A percentile compares a stretch with the other conserved stretches of the same genome.
Conservation (phyloP, 257 asterid species). For the Pogostemon cablin region DNA sequence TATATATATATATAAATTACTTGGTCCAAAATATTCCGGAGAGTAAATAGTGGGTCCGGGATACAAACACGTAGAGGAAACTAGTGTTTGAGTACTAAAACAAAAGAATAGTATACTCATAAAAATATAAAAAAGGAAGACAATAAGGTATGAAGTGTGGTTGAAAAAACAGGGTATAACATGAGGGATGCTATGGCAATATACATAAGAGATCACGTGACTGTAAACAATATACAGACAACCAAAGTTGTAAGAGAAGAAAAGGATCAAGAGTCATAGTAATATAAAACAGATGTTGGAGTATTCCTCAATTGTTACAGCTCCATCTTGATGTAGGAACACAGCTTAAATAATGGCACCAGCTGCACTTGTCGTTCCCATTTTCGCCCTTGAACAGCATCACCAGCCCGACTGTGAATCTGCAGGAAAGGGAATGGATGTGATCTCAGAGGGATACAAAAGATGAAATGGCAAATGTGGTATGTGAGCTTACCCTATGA, state of each 20-base stretch:
- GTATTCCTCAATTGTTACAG: conserved; percentile 49
- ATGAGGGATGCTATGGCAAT: conserved; percentile 20
- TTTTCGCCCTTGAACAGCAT: conserved; percentile 78
- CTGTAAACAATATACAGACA: conserved; percentile 20
- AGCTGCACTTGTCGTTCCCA: conserved; percentile 69
- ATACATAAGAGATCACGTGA: conserved; percentile 29
- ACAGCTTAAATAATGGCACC: conserved; percentile 96
- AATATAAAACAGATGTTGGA: too few species aligned
- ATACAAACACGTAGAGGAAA: too few species aligned
- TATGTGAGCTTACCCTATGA: conserved; percentile 64
- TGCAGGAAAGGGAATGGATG: conserved; percentile 34
- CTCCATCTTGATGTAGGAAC: conserved; percentile 95
- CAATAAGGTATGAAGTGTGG: background rate
- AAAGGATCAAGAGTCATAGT: background rate
- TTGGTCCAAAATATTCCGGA: too few species aligned
- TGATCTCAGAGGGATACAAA: background rate
- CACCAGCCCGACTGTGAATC: conserved; percentile 70
- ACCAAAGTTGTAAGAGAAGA: background rate
- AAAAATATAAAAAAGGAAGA: background rate
- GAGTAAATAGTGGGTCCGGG: too few species aligned
- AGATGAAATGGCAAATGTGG: background rate
- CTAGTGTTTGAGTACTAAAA: background rate
- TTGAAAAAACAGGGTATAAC: background rate
- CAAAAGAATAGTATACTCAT: conserved; percentile 19
- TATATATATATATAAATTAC: too few species aligned